Conservation (phyloP, 2,329 filamentous ascomycete genomes). For the Sclerotinia minor region DNA sequence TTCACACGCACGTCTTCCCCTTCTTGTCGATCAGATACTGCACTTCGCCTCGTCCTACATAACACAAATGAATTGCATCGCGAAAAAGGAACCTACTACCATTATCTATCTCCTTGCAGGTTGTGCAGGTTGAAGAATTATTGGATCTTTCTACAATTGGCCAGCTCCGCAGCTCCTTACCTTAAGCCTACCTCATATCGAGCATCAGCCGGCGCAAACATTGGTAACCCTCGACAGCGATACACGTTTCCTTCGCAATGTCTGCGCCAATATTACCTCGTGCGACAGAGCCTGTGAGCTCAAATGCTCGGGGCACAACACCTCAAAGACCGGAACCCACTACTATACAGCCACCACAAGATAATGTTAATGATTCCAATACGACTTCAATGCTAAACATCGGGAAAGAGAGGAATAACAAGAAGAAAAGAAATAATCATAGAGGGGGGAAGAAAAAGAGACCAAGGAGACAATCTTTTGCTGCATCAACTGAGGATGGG, state of each 20-base stretch:
- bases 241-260: slow-evolving; percentile 28
- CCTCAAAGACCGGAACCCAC: slow-evolving; percentile 34
- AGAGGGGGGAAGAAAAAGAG: slow-evolving; percentile 77
- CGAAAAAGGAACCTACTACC: neutral
- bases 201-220: neutral
- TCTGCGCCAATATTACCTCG: slow-evolving; percentile 31
- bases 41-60: neutral
- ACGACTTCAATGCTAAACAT: slow-evolving; percentile 31
- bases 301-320: slow-evolving; percentile 26
- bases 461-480: slow-evolving; percentile 77
- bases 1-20: neutral
- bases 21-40: neutral
- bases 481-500: slow-evolving; percentile 56
- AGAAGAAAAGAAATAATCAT: slow-evolving; percentile 72
- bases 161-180: neutral
- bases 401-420: slow-evolving; percentile 25
- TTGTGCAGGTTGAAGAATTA: neutral
- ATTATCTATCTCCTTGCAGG: slow-evolving; percentile 17
- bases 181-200: neutral
- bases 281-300: slow-evolving; percentile 23
- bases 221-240: neutral
- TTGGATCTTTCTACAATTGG: slow-evolving; percentile 4
- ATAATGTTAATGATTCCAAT: slow-evolving; percentile 26
- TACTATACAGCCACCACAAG: slow-evolving; percentile 32
- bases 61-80: slow-evolving; percentile 14